phyloP scores from a whole-genome alignment of 1,284 basidiomycete genomes.

The Thelephora terrestris region DNA sequence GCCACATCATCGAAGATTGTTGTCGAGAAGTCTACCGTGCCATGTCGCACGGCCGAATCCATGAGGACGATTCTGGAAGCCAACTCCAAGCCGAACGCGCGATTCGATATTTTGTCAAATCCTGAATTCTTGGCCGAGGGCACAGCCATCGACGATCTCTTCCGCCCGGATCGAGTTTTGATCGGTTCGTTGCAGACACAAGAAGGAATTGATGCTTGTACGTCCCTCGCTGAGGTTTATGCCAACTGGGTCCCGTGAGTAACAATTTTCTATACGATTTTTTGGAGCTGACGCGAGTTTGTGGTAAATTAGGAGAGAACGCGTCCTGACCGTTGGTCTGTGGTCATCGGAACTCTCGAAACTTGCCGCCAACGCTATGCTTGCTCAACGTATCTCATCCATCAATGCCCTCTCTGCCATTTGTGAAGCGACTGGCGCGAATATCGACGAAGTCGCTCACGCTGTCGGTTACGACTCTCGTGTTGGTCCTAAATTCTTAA shows the following conservation, averaged over 20 bases:
- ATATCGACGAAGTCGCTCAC: conserved; percentile 95
- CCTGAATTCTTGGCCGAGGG: conserved; percentile 99
- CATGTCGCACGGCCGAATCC: conserved; percentile 95
- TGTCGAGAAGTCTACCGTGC: conserved; percentile 98
- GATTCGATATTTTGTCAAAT: conserved; percentile 98
- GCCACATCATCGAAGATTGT: conserved; percentile 94
- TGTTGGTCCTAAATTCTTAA: conserved; percentile 93
- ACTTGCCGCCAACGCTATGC: conserved; percentile 97
- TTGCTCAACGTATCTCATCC: conserved; percentile 96
- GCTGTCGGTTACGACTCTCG: conserved; percentile 92
- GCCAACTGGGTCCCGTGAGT: conserved; percentile 92
- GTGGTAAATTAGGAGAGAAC: conserved; percentile 40
- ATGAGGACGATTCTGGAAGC: conserved; percentile 99
- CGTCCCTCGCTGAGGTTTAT: conserved; percentile 74
- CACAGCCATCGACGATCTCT: conserved; percentile 87
- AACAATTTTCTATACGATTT: not conserved
- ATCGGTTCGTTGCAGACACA: conserved; percentile 90
- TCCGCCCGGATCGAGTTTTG: conserved; percentile 88
- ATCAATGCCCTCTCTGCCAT: conserved; percentile 98
- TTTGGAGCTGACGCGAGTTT: conserved; percentile 5
- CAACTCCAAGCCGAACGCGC: conserved; percentile 86
- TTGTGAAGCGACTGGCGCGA: conserved; percentile 98
- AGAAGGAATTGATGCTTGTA: conserved; percentile 78
- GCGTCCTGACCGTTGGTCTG: conserved; percentile 89
- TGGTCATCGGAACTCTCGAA: conserved; percentile 99